phyloP scores from a whole-genome alignment of 805 yeast species.

The Saturnispora galanensis region DNA sequence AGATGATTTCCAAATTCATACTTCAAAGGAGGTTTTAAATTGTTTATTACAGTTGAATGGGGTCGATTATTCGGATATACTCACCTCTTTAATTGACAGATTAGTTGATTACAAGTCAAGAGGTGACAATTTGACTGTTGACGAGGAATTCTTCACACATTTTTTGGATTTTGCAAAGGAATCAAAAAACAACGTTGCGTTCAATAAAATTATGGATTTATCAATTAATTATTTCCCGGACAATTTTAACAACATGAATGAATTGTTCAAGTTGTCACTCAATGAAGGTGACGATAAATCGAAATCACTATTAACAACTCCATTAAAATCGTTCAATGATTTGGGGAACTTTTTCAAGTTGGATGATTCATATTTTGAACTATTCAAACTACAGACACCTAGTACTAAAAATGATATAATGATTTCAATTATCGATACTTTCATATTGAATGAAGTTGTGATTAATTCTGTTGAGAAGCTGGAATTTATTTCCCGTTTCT shows the following conservation, averaged over 20 bases:
- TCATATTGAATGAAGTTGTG: slow-evolving; percentile 33
- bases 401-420: slow-evolving; percentile 50
- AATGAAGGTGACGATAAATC: slow-evolving; percentile 26
- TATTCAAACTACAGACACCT: slow-evolving; percentile 44
- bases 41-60: slow-evolving; percentile 61
- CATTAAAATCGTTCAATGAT: slow-evolving; percentile 35
- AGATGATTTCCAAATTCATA: slow-evolving; percentile 75
- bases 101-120: slow-evolving; percentile 45
- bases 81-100: slow-evolving; percentile 64
- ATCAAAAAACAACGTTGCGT: slow-evolving; percentile 54
- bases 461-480: slow-evolving; percentile 40
- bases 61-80: slow-evolving; percentile 56
- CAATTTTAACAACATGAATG: slow-evolving; percentile 49
- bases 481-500: slow-evolving; percentile 48
- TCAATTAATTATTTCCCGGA: slow-evolving; percentile 55
- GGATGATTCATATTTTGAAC: slow-evolving; percentile 37
- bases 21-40: slow-evolving; percentile 56
- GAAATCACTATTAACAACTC: slow-evolving; percentile 35
- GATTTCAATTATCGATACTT: slow-evolving; percentile 47
- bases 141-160: slow-evolving; percentile 38
- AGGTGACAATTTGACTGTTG: slow-evolving; percentile 20
- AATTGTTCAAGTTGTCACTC: slow-evolving; percentile 46
- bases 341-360: slow-evolving; percentile 28
- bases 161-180: slow-evolving; percentile 59
- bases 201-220: slow-evolving; percentile 57